These are phyloP conservation scores for Amanita subjunquillea DNA, from an alignment of 768 basidiomycete genomes.

Conservation along the genomic window DNA sequence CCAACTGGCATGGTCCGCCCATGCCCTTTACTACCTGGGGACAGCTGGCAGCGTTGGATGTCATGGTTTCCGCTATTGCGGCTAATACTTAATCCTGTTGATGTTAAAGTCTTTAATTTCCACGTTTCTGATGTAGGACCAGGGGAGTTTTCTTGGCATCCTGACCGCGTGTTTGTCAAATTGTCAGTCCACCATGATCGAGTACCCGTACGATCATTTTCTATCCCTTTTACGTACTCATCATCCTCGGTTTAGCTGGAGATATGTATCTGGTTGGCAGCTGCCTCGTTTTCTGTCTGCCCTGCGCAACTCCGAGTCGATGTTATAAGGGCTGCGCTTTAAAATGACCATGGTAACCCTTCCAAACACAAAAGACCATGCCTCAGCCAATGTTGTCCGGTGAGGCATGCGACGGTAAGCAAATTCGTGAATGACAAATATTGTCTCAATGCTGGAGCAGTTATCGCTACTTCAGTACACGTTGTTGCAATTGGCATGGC, in stretches of 20 bases:
- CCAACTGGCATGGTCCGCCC: slow-evolving; percentile 37
- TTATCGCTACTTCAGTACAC: slow-evolving; percentile 9
- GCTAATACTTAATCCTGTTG: slow-evolving; percentile 13
- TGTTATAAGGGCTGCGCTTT: too few species aligned
- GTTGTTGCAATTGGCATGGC: slow-evolving; percentile 9
- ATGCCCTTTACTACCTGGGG: slow-evolving; percentile 38
- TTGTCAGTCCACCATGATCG: too few species aligned
- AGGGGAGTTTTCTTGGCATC: not conserved
- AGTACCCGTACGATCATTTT: too few species aligned
- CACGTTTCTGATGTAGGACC: not conserved
- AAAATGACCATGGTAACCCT: not conserved
- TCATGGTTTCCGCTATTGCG: slow-evolving; percentile 26
- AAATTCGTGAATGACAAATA: not conserved
- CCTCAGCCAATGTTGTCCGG: not conserved
- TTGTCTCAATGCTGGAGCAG: not conserved
- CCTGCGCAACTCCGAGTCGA: too few species aligned
- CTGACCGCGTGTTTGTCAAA: too few species aligned
- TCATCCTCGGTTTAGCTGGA: too few species aligned
- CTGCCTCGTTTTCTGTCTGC: not conserved
- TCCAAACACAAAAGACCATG: not conserved
- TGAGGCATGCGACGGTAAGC: not conserved
- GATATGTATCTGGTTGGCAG: not conserved
- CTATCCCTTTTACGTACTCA: too few species aligned
- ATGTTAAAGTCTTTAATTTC: not conserved
- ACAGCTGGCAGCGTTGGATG: slow-evolving; percentile 37